Evolutionary conservation across 768 basidiomycete genomes (phyloP), one percentile per base, ranked within the genome.

Genomic region (Rhizopogon rudus): DNA sequence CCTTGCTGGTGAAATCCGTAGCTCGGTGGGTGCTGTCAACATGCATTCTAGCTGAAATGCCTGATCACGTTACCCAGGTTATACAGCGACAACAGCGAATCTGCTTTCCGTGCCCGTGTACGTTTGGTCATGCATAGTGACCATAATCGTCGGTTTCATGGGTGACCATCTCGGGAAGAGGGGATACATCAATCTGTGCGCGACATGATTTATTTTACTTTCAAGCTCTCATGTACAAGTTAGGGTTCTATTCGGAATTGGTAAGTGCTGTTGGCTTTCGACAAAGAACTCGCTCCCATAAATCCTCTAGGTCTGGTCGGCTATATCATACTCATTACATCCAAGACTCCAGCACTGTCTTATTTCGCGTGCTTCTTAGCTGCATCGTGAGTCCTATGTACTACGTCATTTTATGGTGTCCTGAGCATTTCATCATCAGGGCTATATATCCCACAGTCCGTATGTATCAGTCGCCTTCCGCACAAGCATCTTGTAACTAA

Each of bases 51-150:
- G 10, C 52, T 16, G 6, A n/a, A 31, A n/a, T 40, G 7, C 39
- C 17, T 41, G 6, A 50, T 53, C 25, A 13, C 20, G 55, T 10
- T 41, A 54, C 37, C 41, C 55, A 80, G 86, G 84, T 3, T 87
- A 78, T 71, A 67, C 71, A 40, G 81, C 86, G 10, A 89, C 86
- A 1, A 67, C 74, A 25, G 87, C 88, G 2, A 91, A 91, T 63
- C 66, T 91, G 10, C 73, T 92, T 14, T 87, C 86, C 0, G 87
- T 91, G 3, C 88, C 89, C 1, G 85, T 90, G 29, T 91, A 91
- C 63, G 80, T 77, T 5, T 88, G 85, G 80, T 82, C 84, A 17
- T 87, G 87, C 60, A 66, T 87, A 39, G 71, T 87, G 62, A 91
- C 89, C 5, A 77, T 80, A 57, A 55, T 73, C 33, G 71, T 88